phyloP scores from a whole-genome alignment of 1,139 yeast species.

The Sugiyamaella neomexicana region DNA sequence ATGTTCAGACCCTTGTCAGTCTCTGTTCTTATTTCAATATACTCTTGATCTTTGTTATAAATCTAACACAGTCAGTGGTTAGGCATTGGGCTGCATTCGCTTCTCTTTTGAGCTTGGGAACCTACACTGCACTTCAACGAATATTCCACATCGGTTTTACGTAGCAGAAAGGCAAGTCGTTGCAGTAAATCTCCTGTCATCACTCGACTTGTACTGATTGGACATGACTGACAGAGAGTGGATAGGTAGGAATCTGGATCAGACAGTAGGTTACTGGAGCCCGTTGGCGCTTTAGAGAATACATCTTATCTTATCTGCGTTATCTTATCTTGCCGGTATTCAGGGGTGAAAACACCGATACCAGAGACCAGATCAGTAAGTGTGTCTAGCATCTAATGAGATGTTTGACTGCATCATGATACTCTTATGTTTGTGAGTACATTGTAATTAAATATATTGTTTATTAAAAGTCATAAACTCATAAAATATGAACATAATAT shows the following conservation, averaged over 20 bases:
- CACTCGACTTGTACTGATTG: background rate
- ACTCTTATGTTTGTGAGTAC: no score
- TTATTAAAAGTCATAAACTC: no score
- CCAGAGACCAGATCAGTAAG: no score
- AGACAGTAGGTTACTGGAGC: no score
- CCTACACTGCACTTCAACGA: background rate
- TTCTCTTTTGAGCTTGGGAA: background rate
- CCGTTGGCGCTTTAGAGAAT: no score
- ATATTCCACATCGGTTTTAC: background rate
- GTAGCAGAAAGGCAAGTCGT: background rate
- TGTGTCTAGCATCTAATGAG: no score
- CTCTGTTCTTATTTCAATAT: slow-evolving; percentile 18
- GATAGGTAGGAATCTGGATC: no score
- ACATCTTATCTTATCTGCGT: background rate
- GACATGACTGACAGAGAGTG: background rate
- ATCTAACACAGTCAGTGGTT: background rate
- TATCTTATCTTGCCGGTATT: background rate
- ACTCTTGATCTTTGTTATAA: background rate
- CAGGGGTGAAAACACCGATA: no score
- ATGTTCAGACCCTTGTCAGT: slow-evolving; percentile 1
- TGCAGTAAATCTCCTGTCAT: background rate
- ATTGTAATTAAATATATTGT: no score
- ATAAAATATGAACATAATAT: no score
- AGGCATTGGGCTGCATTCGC: background rate
- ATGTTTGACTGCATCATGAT: no score